phyloP scores from a whole-genome alignment of 345 rosid genomes.

The Camelina neglecta region DNA sequence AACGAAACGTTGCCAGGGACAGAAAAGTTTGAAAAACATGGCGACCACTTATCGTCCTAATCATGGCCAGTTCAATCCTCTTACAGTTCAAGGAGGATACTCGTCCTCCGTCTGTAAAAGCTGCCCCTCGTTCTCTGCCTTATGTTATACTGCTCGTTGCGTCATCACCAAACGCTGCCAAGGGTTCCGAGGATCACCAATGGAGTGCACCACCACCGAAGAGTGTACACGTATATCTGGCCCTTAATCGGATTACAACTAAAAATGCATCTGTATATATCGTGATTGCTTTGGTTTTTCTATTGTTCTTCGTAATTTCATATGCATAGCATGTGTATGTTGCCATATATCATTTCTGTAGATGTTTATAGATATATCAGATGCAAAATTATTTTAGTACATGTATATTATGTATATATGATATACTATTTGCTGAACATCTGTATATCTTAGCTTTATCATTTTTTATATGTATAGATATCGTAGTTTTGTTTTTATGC shows the following conservation, averaged over 20 bases:
- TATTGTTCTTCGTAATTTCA: neutral
- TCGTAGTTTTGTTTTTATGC: no score
- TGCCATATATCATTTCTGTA: neutral
- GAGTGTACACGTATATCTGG: neutral
- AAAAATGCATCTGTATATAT: no score
- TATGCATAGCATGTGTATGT: neutral
- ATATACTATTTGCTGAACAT: no score
- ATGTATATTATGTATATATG: no score
- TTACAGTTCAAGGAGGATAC: neutral
- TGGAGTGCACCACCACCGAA: neutral
- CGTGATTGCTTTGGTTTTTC: neutral
- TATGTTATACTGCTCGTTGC: neutral
- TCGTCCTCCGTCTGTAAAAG: neutral
- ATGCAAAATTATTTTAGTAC: no score
- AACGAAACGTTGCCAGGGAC: neutral
- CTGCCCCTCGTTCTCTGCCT: neutral
- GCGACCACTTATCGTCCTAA: constrained; percentile 13
- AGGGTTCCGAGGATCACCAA: no score
- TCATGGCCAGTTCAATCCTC: neutral
- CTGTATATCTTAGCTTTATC: no score
- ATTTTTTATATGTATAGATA: no score
- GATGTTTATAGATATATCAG: no score
- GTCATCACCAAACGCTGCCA: neutral
- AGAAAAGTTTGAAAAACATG: neutral
- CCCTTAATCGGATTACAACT: neutral